phyloP scores from a whole-genome alignment of 176 grass and related monocot genomes.

The Oryza brachyantha region DNA sequence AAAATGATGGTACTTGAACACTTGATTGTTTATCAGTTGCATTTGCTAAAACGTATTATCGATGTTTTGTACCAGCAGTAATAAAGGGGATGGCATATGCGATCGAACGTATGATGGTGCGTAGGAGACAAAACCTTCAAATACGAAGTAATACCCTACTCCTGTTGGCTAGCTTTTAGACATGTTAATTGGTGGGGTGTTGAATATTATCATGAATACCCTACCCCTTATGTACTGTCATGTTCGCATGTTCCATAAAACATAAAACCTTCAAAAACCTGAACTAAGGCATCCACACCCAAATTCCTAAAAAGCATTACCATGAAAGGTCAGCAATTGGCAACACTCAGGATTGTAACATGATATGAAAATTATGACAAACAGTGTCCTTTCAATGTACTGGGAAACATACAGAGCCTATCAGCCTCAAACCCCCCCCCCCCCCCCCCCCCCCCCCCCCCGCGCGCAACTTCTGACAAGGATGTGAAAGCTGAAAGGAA shows the following conservation, averaged over 20 bases:
- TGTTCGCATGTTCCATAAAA: constrained; percentile 10
- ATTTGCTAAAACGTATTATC: too few relatives aligned
- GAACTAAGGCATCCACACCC: not conserved
- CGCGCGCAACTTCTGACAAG: not conserved
- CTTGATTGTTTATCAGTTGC: not conserved
- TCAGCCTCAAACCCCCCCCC: not conserved
- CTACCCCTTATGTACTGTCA: too few relatives aligned
- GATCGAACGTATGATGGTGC: too few relatives aligned
- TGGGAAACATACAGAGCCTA: not conserved
- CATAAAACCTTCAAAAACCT: not conserved
- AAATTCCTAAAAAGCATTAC: not conserved
- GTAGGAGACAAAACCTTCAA: too few relatives aligned
- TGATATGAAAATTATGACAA: not conserved
- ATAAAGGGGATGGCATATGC: too few relatives aligned
- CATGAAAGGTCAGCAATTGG: not conserved
- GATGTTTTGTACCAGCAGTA: too few relatives aligned
- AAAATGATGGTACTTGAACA: not conserved
- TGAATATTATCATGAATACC: too few relatives aligned
- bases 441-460: too few relatives aligned
- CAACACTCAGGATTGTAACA: not conserved
- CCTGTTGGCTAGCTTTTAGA: too few relatives aligned
- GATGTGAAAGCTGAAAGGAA: not conserved
- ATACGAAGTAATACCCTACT: too few relatives aligned
- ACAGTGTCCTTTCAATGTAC: not conserved
- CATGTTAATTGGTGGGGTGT: too few relatives aligned